Evolutionary conservation across 2,329 filamentous ascomycete genomes (phyloP).

Genomic region (Penicillium oxalicum): DNA sequence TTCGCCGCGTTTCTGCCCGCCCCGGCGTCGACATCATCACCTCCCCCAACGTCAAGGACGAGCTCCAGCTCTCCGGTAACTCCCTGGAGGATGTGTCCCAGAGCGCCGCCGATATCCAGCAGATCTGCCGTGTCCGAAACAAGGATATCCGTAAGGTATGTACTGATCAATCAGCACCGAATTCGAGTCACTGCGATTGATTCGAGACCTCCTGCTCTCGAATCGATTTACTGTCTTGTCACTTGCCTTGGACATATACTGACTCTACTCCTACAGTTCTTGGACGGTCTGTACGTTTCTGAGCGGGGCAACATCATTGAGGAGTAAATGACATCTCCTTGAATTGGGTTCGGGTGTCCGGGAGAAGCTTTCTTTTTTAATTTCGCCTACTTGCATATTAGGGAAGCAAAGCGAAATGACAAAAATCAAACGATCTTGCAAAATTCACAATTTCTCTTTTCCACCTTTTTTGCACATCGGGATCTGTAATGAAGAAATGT

Average conservation of each 20-base stretch:
- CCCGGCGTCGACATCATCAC: slow-evolving; percentile 83
- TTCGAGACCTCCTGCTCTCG: too few species aligned
- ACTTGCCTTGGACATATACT: slow-evolving; percentile 5
- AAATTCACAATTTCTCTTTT: slow-evolving; percentile 20
- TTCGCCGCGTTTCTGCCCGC: slow-evolving; percentile 85
- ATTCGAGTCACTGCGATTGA: too few species aligned
- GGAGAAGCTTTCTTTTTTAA: slow-evolving; percentile 32
- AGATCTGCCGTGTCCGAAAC: slow-evolving; percentile 99
- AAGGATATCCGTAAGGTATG: slow-evolving; percentile 99
- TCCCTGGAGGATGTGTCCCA: slow-evolving; percentile 96
- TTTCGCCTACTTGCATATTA: slow-evolving; percentile 39
- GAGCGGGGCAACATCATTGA: slow-evolving; percentile 94
- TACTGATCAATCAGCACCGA: slow-evolving; percentile 1
- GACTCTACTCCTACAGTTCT: slow-evolving; percentile 58
- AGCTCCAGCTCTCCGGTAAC: slow-evolving; percentile 90
- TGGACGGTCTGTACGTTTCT: slow-evolving; percentile 99
- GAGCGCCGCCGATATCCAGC: slow-evolving; percentile 97
- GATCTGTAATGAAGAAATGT: slow-evolving; percentile 26
- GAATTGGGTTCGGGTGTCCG: slow-evolving; percentile 31
- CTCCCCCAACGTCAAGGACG: slow-evolving; percentile 93
- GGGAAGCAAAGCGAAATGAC: slow-evolving; percentile 37
- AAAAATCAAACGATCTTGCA: slow-evolving; percentile 29
- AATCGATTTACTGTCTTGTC: not conserved
- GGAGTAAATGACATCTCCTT: slow-evolving; percentile 37
- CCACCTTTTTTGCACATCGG: slow-evolving; percentile 13